These are phyloP conservation scores for Kentomonas sorsogonicus DNA, from an alignment of 208 protist species.

Conservation along the genomic window DNA sequence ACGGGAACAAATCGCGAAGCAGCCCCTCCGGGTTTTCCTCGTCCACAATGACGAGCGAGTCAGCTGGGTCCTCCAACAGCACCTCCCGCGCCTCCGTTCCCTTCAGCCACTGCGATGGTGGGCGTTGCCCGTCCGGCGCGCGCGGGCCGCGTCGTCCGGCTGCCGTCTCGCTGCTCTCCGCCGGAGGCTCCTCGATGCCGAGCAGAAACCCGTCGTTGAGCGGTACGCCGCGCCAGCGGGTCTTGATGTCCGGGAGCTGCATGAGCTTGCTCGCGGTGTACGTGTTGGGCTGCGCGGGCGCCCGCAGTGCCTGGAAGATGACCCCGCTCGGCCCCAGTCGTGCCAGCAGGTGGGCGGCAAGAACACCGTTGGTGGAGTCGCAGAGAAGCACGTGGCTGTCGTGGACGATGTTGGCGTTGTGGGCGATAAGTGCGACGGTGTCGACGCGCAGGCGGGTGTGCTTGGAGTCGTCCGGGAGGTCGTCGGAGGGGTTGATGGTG, in stretches of 20 bases:
- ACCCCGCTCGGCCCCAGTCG: conserved; percentile 57
- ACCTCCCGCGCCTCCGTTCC: conserved; percentile 56
- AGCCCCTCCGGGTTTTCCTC: conserved; percentile 28
- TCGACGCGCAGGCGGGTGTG: conserved; percentile 74
- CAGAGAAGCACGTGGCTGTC: conserved; percentile 71
- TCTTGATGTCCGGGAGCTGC: conserved; percentile 46
- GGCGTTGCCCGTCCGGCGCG: not conserved
- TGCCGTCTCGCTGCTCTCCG: not conserved
- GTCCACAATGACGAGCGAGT: conserved; percentile 76
- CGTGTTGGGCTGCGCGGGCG: conserved; percentile 68
- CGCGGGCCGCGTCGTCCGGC: not conserved
- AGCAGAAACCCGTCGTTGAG: conserved; percentile 64
- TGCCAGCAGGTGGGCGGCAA: conserved; percentile 65
- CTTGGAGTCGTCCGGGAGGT: conserved; percentile 49
- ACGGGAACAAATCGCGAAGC: conserved; percentile 63
- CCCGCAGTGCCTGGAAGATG: conserved; percentile 82
- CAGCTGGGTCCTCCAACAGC: conserved; percentile 46
- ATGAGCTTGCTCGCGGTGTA: conserved; percentile 53
- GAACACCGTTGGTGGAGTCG: conserved; percentile 77
- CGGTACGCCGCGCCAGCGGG: conserved; percentile 83
- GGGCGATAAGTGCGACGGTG: conserved; percentile 77
- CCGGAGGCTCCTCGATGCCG: conserved; percentile 23
- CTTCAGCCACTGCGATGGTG: conserved; percentile 63
- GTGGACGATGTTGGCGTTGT: conserved; percentile 79
- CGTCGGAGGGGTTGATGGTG: conserved; percentile 74